phyloP scores from a whole-genome alignment of 2,329 filamentous ascomycete genomes.

The Neofusicoccum parvum region DNA sequence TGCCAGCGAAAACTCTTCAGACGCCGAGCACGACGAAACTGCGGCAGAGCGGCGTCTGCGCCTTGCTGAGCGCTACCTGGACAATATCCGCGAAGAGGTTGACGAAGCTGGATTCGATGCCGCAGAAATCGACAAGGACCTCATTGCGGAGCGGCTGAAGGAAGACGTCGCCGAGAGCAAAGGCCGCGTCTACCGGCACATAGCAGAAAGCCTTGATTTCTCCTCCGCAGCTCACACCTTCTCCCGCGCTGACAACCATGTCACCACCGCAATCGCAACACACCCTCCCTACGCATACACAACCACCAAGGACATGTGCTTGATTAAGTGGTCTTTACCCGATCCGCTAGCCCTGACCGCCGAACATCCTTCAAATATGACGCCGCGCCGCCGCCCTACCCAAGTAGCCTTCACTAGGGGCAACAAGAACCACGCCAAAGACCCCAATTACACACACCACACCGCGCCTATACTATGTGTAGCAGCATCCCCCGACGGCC shows the following conservation, averaged over 20 bases:
- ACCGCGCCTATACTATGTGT: constrained; percentile 78
- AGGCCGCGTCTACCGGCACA: constrained; percentile 80
- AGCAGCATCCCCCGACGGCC: constrained; percentile 85
- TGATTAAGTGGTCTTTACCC: constrained; percentile 91
- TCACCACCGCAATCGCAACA: constrained; percentile 78
- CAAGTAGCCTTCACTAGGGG: constrained; percentile 66
- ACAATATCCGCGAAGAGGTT: constrained; percentile 79
- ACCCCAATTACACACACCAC: constrained; percentile 70
- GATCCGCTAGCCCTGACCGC: constrained; percentile 51
- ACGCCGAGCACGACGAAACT: constrained; percentile 71
- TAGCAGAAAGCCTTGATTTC: constrained; percentile 75
- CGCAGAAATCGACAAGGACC: constrained; percentile 86
- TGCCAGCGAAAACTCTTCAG: constrained; percentile 64
- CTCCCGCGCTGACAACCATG: constrained; percentile 77
- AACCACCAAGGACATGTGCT: constrained; percentile 77
- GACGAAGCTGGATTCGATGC: constrained; percentile 90
- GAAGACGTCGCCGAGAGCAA: constrained; percentile 92
- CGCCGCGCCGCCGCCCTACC: constrained; percentile 65
- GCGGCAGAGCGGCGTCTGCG: constrained; percentile 83
- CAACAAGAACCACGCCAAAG: constrained; percentile 59
- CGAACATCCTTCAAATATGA: constrained; percentile 35
- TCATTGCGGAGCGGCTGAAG: constrained; percentile 86
- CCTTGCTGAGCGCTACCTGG: constrained; percentile 88
- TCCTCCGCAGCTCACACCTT: constrained; percentile 66
- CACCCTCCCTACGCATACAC: constrained; percentile 84